Base-by-base conservation (phyloP, 148 eudicot species). In the Heliamphora exappendiculata region DNA sequence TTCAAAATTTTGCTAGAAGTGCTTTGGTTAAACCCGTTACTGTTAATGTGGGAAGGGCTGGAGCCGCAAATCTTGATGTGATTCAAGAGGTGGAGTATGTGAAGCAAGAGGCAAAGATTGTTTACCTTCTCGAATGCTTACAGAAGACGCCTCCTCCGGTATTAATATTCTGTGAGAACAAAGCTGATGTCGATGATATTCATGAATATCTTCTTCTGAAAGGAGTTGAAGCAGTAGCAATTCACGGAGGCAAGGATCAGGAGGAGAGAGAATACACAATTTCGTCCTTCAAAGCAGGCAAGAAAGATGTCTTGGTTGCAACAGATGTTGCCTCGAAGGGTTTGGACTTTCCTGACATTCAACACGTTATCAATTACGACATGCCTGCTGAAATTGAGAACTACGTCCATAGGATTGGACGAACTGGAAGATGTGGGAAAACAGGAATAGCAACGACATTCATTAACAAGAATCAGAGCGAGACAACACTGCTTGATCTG, bases 321-420 rank as follows among this genome's bases (percentile, higher is more conserved):
- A 94, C 98, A 0, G 98, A 94, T 37, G 95, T 94, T n/a, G 98
- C 98, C 50, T 94, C 98, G 2, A 94, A 94, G 77, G 97, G 98
- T 37, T 78, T 94, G 41, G 98, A 94, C 81, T 94, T 94, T 63
- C 97, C 98, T 0, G 94, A 94, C 64, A 94, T 94, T 28, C 94
- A 94, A 67, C 98, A 94, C 1, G 95, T 94, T 1, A 90, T 94
- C 51, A 94, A 92, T 78, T 94, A 90, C 0, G 97, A 94, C 44
- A 94, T 92, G 98, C 98, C 98, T 0, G 97, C 92, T 1, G 98
- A 94, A 79, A 94, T 94, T 24, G 98, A 94, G 76, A 94, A 94
- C 55, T 94, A 94, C 17, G 97, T 91, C 3, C 98, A 94, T 74
- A 85, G 98, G 78, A 94, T 94, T 28, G 98, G 97, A 59, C 73